phyloP scores from a whole-genome alignment of 2,329 filamentous ascomycete species.

The Fusarium keratoplasticum region DNA sequence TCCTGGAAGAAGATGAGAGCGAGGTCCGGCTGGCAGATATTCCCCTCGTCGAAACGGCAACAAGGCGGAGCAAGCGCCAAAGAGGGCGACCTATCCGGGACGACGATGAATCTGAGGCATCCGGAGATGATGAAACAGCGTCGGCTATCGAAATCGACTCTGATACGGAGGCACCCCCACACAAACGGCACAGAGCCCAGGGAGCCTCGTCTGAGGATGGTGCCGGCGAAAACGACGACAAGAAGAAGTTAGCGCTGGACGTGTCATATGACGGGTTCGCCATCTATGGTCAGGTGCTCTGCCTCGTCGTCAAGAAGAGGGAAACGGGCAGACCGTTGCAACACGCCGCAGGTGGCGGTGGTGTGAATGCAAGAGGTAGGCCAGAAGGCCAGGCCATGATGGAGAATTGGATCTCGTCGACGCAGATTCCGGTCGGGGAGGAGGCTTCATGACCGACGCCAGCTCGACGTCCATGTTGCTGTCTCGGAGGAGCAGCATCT shows the following conservation, averaged over 20 bases:
- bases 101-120: conserved; percentile 46
- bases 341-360: conserved; percentile 45
- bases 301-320: conserved; percentile 85
- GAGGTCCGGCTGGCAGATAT: conserved; percentile 50
- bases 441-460: conserved; percentile 44
- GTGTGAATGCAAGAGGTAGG: conserved; percentile 32
- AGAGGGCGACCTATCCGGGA: conserved; percentile 43
- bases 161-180: conserved; percentile 55
- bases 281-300: conserved; percentile 93
- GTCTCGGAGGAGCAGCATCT: conserved; percentile 24
- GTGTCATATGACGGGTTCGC: conserved; percentile 95
- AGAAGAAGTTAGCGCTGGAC: conserved; percentile 90
- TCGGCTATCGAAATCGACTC: conserved; percentile 54
- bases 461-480: not conserved
- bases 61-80: conserved; percentile 46
- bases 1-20: conserved; percentile 61
- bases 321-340: conserved; percentile 63
- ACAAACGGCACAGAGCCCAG: conserved; percentile 57
- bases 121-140: conserved; percentile 50
- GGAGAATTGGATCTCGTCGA: conserved; percentile 87
- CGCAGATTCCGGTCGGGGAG: conserved; percentile 69
- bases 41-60: conserved; percentile 40
- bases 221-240: conserved; percentile 69
- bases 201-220: conserved; percentile 41
- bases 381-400: conserved; percentile 74